These are phyloP conservation scores for Lodderomyces jiufengensis DNA, from an alignment of 1,139 yeast species.

Conservation along the genomic window DNA sequence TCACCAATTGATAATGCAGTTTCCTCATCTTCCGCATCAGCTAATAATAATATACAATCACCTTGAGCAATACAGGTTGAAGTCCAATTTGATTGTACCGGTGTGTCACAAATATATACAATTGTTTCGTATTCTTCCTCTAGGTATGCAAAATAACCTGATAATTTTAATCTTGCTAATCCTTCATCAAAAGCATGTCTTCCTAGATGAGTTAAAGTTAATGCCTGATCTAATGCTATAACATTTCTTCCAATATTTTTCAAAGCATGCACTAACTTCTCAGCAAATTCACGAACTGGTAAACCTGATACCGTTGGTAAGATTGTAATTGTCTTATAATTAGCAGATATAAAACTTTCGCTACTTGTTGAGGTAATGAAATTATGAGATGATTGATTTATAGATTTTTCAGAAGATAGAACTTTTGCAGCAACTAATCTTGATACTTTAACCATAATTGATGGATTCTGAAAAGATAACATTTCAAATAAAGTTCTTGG, in stretches of 20 bases:
- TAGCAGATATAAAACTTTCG: slow-evolving; percentile 32
- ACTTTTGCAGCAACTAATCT: slow-evolving; percentile 81
- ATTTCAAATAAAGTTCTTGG: slow-evolving; percentile 87
- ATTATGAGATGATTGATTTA: slow-evolving; percentile 6
- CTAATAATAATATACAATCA: slow-evolving; percentile 74
- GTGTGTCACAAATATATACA: slow-evolving; percentile 83
- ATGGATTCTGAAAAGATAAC: slow-evolving; percentile 79
- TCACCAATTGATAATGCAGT: slow-evolving; percentile 76
- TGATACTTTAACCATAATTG: slow-evolving; percentile 86
- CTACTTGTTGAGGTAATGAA: slow-evolving; percentile 27
- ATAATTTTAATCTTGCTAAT: slow-evolving; percentile 74
- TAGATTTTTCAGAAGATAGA: slow-evolving; percentile 20
- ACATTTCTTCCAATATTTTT: slow-evolving; percentile 71
- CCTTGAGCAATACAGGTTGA: slow-evolving; percentile 92
- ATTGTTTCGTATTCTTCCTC: slow-evolving; percentile 88
- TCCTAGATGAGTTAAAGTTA: slow-evolving; percentile 78
- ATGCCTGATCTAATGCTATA: slow-evolving; percentile 75
- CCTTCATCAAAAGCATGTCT: slow-evolving; percentile 86
- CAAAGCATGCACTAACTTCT: slow-evolving; percentile 64
- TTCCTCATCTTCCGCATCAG: slow-evolving; percentile 62
- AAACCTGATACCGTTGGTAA: slow-evolving; percentile 76
- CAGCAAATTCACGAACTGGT: slow-evolving; percentile 85
- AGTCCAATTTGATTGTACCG: slow-evolving; percentile 85
- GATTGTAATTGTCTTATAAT: slow-evolving; percentile 79
- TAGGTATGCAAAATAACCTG: slow-evolving; percentile 85